Evolutionary conservation across 306 rosid genomes (phyloP).

Genomic region (Purshia tridentata): DNA sequence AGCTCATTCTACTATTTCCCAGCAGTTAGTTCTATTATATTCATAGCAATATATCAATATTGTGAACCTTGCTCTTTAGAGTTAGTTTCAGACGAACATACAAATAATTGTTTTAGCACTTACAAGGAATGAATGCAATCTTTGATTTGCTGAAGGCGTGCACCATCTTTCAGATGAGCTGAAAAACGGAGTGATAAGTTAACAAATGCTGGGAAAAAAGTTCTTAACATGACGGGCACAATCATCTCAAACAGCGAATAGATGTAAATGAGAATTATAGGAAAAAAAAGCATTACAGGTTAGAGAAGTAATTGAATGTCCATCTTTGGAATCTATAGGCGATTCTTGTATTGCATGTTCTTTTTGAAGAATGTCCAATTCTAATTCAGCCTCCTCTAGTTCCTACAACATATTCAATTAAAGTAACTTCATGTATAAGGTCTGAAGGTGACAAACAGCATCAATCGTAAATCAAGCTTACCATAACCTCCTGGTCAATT

Average conservation of each 20-base stretch:
- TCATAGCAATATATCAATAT: background rate
- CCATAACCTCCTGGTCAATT: slow-evolving; percentile 66
- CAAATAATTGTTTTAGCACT: slow-evolving; percentile 35
- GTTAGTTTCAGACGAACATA: slow-evolving; percentile 2
- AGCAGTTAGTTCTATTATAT: background rate
- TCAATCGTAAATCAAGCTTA: slow-evolving; percentile 34
- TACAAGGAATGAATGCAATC: slow-evolving; percentile 70
- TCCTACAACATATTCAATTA: slow-evolving; percentile 52
- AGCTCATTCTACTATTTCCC: background rate
- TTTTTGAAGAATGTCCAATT: slow-evolving; percentile 63
- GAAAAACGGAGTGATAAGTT: slow-evolving; percentile 34
- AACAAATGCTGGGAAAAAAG: slow-evolving; percentile 2
- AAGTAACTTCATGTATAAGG: slow-evolving; percentile 14
- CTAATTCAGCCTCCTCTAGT: slow-evolving; percentile 89
- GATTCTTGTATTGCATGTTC: slow-evolving; percentile 46
- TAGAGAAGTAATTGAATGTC: slow-evolving; percentile 37
- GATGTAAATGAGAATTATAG: slow-evolving; percentile 12
- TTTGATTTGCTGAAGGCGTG: slow-evolving; percentile 74
- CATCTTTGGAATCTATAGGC: slow-evolving; percentile 42
- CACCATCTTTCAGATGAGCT: slow-evolving; percentile 52
- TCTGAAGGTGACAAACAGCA: slow-evolving; percentile 24
- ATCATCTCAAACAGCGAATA: slow-evolving; percentile 3
- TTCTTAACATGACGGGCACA: slow-evolving; percentile 5
- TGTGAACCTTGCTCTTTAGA: background rate
- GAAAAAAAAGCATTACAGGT: slow-evolving; percentile 38